Evolutionary conservation across 495 filamentous ascomycete species (phyloP).

Genomic region (Neurospora intermedia): DNA sequence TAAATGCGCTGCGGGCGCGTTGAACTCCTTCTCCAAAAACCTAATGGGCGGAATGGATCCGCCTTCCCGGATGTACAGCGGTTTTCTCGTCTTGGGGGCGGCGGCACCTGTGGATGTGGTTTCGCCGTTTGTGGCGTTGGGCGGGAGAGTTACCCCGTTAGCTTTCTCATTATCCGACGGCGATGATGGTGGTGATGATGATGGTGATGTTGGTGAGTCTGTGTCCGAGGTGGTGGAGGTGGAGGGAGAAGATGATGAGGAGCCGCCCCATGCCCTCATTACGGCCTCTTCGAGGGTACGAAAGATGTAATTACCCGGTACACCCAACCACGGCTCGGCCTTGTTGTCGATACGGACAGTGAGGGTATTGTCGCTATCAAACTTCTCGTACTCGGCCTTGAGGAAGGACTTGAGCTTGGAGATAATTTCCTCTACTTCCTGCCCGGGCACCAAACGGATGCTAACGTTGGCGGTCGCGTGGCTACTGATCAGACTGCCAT

Average conservation of each 20-base stretch:
- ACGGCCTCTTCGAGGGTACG: constrained; percentile 79
- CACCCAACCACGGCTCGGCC: constrained; percentile 93
- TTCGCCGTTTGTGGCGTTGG: constrained; percentile 11
- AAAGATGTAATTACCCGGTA: constrained; percentile 84
- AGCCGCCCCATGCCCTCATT: constrained; percentile 59
- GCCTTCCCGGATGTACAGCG: constrained; percentile 90
- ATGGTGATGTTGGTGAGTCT: background rate
- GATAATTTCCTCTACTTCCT: constrained; percentile 67
- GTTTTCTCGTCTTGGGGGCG: constrained; percentile 33
- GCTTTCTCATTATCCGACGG: background rate
- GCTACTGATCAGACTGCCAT: constrained; percentile 79
- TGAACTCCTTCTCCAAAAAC: constrained; percentile 91
- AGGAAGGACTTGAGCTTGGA: constrained; percentile 55
- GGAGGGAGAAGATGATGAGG: background rate
- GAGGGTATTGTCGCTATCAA: constrained; percentile 71
- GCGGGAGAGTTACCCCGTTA: constrained; percentile 1
- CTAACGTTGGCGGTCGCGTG: constrained; percentile 78
- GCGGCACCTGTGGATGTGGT: background rate
- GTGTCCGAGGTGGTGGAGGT: background rate
- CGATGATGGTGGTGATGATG: background rate
- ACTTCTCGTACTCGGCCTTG: constrained; percentile 54
- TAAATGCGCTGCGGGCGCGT: constrained; percentile 82
- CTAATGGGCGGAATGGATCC: constrained; percentile 88
- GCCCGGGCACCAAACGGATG: constrained; percentile 85
- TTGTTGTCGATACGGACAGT: constrained; percentile 79